Percentiles rank a stretch among this genome's conserved stretches.
Evolutionary conservation across 345 rosid species (phyloP).

Genomic region (Sonneratia alba): DNA sequence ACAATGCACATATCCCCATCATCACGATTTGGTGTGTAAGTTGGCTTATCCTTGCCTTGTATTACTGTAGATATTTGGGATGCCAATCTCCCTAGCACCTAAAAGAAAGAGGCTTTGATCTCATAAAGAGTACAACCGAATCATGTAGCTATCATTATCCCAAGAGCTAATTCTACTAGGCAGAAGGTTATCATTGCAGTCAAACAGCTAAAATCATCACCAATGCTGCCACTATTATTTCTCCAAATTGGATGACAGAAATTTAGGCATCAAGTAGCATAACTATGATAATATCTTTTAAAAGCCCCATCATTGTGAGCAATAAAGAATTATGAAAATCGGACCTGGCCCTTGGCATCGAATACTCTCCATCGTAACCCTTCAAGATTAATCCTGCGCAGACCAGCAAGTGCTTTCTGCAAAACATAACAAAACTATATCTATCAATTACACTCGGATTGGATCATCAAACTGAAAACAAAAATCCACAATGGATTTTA

Average conservation of each 20-base stretch:
- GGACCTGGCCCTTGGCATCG: constrained; percentile 98
- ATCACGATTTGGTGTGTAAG: constrained; percentile 74
- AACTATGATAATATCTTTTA: not conserved
- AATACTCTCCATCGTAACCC: constrained; percentile 94
- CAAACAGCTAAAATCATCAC: not conserved
- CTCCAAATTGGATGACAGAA: not conserved
- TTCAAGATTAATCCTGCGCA: constrained; percentile 78
- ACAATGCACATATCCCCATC: constrained; percentile 97
- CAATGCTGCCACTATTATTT: not conserved
- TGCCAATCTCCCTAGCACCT: constrained; percentile 97
- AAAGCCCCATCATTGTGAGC: not conserved
- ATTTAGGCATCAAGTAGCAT: not conserved
- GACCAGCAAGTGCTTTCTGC: constrained; percentile 94
- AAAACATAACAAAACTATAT: constrained; percentile 8
- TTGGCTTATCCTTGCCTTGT: constrained; percentile 97
- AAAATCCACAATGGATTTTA: not conserved
- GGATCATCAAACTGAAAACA: not conserved
- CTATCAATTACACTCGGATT: constrained; percentile 6
- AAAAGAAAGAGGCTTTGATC: not conserved
- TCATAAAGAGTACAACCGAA: not conserved
- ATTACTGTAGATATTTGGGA: constrained; percentile 86
- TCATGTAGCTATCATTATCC: not conserved
- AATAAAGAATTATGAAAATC: not conserved
- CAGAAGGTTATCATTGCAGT: not conserved
- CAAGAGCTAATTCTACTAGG: not conserved